Evolutionary conservation across 2,329 filamentous ascomycete species (phyloP), one percentile per base, ranked within the genome.

Genomic region (Lasiodiplodia sp.): DNA sequence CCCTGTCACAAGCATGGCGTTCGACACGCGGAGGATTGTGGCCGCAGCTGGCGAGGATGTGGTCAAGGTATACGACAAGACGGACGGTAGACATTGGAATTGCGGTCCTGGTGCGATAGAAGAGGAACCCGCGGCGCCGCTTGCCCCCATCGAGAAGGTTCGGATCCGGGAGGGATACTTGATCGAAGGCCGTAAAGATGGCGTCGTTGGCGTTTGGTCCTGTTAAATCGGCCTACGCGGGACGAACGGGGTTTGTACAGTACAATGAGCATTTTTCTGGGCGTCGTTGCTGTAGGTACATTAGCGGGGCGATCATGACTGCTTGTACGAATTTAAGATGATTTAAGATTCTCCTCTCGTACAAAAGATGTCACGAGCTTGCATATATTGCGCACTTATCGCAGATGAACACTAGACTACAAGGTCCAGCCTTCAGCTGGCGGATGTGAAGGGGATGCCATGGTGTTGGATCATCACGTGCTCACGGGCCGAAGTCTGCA

Each of bases 1-100:
- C 75, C 89, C 94, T 0, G 88, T 99, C 68, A 97, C 94, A 38
- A 93, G 91, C 84, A 97, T 98, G 94, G 97, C 96, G 91, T 99
- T 99, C 78, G 96, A 99, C 80, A 83, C 88, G 16, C 90, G 94
- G 65, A 89, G 94, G 63, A 99, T 99, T 73, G 94, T 96, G 40
- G 89, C 92, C 65, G 95, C 96, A 2, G 94, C 94, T 0, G 92
- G 94, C 52, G 96, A 98, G 80, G 90, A 94, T 75, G 93, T 98
- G 28, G 94, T 96, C 74, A 99, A 99, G 82, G 92, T 99, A 69
- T 99, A 98, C 82, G 96, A 99, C 83, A 98, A 98, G 86, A 91
- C 93, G 3, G 96, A 99, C 78, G 94, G 94, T 51, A 86, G 93
- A 70, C 96, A 98, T 80, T 99, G 96, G 96, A 93, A 97, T 79